Percentiles rank a stretch among this genome's conserved stretches.
Evolutionary conservation across 2,329 filamentous ascomycete genomes (phyloP).

Genomic region (Coniochaeta hoffmannii): DNA sequence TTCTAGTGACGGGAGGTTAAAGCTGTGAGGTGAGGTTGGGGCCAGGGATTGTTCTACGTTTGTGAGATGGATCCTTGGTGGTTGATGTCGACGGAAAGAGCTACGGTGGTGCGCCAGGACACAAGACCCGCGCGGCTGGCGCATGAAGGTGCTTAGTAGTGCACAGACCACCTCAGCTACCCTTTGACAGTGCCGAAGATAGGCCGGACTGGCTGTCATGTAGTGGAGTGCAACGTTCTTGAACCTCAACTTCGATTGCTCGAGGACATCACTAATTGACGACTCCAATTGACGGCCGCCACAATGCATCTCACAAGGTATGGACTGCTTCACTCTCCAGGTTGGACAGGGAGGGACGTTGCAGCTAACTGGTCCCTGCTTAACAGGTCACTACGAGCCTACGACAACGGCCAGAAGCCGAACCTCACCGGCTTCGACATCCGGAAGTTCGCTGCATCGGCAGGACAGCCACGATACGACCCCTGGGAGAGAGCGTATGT

Average conservation of each 20-base stretch:
- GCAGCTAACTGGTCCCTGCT: neutral
- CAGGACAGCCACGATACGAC: slow-evolving; percentile 56
- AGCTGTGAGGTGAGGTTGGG: neutral
- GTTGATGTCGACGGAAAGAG: neutral
- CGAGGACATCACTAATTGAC: slow-evolving; percentile 3
- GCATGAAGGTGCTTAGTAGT: neutral
- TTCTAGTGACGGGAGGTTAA: neutral
- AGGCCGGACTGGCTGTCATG: neutral
- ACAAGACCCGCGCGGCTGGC: neutral
- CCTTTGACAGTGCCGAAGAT: neutral
- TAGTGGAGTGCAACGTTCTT: neutral
- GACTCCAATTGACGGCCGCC: slow-evolving; percentile 1
- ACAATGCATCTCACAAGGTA: slow-evolving; percentile 24
- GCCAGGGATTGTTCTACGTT: neutral
- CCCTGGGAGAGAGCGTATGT: slow-evolving; percentile 60
- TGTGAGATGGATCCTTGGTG: neutral
- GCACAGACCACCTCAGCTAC: neutral
- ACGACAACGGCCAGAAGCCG: slow-evolving; percentile 41
- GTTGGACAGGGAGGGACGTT: slow-evolving; percentile 25
- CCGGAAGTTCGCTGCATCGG: slow-evolving; percentile 66
- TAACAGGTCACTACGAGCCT: slow-evolving; percentile 42
- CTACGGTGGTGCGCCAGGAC: neutral
- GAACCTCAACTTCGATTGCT: slow-evolving; percentile 1
- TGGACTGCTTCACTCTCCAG: neutral
- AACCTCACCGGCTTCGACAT: slow-evolving; percentile 93